Evolutionary conservation across 106 monocot genomes (phyloP).

Genomic region (Cymbidium sinense): DNA sequence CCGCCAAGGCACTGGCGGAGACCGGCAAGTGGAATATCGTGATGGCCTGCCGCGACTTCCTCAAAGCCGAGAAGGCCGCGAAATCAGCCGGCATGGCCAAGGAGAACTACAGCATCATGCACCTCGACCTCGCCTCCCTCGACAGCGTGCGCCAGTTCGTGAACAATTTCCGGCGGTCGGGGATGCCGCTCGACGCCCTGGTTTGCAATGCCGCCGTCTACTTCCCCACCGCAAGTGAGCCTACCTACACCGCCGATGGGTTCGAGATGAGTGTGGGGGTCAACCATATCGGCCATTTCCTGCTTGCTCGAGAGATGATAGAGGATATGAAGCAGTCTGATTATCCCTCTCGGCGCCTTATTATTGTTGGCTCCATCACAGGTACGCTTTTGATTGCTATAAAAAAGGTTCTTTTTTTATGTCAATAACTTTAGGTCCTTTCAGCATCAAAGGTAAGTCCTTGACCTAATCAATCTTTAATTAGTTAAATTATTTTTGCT

Average conservation of each 20-base stretch:
- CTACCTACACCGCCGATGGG: slow-evolving; percentile 86
- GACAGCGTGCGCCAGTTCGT: slow-evolving; percentile 88
- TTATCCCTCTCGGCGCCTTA: slow-evolving; percentile 72
- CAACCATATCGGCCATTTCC: slow-evolving; percentile 88
- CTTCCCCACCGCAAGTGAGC: slow-evolving; percentile 67
- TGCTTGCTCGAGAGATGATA: slow-evolving; percentile 65
- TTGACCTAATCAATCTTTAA: no score
- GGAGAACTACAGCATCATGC: slow-evolving; percentile 75
- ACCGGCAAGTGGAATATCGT: slow-evolving; percentile 81
- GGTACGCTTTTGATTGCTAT: slow-evolving; percentile 23
- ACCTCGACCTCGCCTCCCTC: slow-evolving; percentile 93
- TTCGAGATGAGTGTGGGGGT: slow-evolving; percentile 95
- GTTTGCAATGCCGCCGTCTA: slow-evolving; percentile 96
- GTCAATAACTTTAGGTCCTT: no score
- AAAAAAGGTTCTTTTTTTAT: no score
- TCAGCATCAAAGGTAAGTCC: no score
- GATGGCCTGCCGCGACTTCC: slow-evolving; percentile 97
- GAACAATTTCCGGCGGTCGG: slow-evolving; percentile 39
- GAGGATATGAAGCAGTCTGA: slow-evolving; percentile 61
- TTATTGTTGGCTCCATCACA: slow-evolving; percentile 95
- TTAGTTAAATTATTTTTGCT: no score
- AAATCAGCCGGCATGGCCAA: slow-evolving; percentile 81
- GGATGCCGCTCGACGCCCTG: slow-evolving; percentile 58
- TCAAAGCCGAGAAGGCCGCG: slow-evolving; percentile 84
- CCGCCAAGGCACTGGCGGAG: slow-evolving; percentile 85